Evolutionary conservation across 768 basidiomycete genomes (phyloP).

Genomic region (Amanita polypyramis): DNA sequence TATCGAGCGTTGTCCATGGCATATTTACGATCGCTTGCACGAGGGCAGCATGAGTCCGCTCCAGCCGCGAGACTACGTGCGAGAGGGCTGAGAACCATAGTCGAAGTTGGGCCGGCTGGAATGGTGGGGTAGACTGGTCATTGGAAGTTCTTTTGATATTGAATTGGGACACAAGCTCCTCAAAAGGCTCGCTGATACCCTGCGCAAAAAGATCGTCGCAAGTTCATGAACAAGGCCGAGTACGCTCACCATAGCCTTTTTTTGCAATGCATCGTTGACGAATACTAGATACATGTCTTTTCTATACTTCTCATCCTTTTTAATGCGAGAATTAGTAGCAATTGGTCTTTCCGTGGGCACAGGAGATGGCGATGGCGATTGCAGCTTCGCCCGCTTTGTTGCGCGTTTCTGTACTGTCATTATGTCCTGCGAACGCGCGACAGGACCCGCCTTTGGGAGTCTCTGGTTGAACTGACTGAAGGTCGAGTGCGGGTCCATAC

Average conservation of each 20-base stretch:
- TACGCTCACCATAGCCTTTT: conserved; percentile 53
- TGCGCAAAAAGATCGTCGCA: conserved; percentile 27
- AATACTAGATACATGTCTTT: conserved; percentile 82
- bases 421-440: conserved; percentile 20
- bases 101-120: conserved; percentile 47
- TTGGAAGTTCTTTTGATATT: conserved; percentile 31
- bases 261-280: conserved; percentile 69
- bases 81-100: conserved; percentile 81
- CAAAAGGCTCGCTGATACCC: conserved; percentile 69
- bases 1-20: conserved; percentile 91
- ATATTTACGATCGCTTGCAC: conserved; percentile 81
- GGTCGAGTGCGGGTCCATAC: conserved; percentile 73
- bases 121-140: conserved; percentile 18
- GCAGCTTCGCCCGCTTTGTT: conserved; percentile 20
- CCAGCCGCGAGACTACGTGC: conserved; percentile 86
- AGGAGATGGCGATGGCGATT: conserved; percentile 14
- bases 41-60: conserved; percentile 66
- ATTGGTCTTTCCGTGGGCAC: conserved; percentile 40
- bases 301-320: conserved; percentile 64
- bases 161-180: conserved; percentile 87
- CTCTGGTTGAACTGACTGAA: conserved; percentile 69
- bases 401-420: conserved; percentile 24
- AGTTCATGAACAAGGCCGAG: conserved; percentile 7
- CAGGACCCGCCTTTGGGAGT: conserved; percentile 57
- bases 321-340: conserved; percentile 70